Evolutionary conservation across 176 grass and related monocot genomes (phyloP), one percentile per base, ranked within the genome.

Genomic region (Tuctoria greenei): DNA sequence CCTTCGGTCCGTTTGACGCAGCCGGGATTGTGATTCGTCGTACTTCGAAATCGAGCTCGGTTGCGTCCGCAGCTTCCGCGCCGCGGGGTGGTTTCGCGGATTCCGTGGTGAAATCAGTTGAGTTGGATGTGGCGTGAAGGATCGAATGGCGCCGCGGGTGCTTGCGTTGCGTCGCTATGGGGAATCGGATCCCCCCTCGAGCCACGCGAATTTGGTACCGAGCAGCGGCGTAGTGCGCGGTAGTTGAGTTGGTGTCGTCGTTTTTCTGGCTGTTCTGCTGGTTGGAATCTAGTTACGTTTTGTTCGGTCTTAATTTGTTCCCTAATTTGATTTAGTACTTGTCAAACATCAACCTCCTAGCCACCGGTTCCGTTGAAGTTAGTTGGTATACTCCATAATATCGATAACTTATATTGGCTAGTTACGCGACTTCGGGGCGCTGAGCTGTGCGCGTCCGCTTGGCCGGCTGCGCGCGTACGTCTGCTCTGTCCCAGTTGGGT

Each of bases 211-310:
- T 74, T 69, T 17, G 52, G 67, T 5, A 18, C 31, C 50, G 21
- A 46, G 67, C 37, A 20, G 50, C 73, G 20, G 11, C 38, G 60
- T n/a, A 75, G 65, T 40, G 49, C 46, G 50, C 21, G 4, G 17
- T 6, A 18, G 15, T 72, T 18, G 28, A 18, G 15, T 72, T 18
- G 12, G 20, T 43, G 16, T 77, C 73, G 73, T 73, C 67, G 57
- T 58, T 46, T 24, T 40, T 37, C 31, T 27, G 56, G 58, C 61
- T 54, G 2, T 67, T 72, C 1, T 27, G 6, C 35, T 51, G 8
- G 27, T 83, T 28, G 68, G 67, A 73, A 87, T 83, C 79, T 87
- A 36, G 73, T 40, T 66, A 39, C 18, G n/a, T 71, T 80, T 70
- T 59, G 16, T 23, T 58, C 17, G 25, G 8, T 25, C 17, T 4